Evolutionary conservation across 495 filamentous ascomycete species (phyloP).

Genomic region (Penicillium manginii): DNA sequence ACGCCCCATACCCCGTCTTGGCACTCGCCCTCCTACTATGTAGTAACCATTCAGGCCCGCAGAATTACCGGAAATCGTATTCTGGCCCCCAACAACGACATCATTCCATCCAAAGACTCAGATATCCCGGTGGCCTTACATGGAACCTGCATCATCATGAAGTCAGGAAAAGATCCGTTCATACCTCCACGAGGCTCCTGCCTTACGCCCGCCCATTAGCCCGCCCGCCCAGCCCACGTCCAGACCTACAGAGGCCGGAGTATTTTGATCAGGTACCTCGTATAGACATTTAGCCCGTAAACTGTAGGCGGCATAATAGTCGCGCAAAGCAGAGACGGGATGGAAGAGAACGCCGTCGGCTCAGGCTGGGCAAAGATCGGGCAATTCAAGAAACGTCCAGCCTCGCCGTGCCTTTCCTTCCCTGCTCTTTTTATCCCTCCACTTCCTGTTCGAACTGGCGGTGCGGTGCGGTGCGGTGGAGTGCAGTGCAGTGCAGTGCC

Average conservation of each 20-base stretch:
- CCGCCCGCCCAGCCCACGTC: neutral
- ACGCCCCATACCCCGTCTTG: neutral
- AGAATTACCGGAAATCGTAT: neutral
- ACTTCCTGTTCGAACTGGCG: neutral
- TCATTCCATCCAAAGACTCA: neutral
- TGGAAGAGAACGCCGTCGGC: no score
- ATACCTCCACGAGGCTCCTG: neutral
- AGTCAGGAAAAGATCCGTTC: neutral
- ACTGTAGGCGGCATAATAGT: no score
- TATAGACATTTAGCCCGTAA: neutral
- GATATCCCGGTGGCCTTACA: conserved; percentile 1
- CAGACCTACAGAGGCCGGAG: neutral
- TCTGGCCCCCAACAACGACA: neutral
- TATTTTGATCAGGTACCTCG: neutral
- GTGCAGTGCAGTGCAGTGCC: no score
- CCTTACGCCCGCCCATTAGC: neutral
- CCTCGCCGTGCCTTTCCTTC: no score
- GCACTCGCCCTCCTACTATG: neutral
- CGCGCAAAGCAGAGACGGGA: no score
- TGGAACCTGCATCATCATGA: neutral
- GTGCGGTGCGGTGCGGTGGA: neutral
- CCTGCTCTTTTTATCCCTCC: no score
- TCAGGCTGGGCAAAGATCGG: no score
- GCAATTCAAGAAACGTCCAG: no score
- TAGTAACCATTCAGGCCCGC: neutral